Evolutionary conservation across 1,284 basidiomycete species (phyloP).

Genomic region (Ceratobasidium theobromae): DNA sequence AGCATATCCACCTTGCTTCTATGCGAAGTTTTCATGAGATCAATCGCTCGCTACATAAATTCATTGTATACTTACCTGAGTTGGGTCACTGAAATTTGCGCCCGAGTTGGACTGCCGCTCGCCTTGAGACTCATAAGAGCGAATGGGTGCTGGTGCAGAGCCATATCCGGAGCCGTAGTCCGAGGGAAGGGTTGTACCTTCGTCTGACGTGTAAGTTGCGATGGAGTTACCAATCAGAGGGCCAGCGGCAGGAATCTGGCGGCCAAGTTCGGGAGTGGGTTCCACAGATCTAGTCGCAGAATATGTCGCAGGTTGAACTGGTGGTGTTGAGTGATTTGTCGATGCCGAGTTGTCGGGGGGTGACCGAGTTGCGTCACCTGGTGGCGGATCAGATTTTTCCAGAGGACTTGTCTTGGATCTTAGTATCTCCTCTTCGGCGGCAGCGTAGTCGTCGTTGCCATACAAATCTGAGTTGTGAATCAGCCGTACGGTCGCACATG

Average conservation of each 20-base stretch:
- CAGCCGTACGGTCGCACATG: not conserved
- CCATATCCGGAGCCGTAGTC: slow-evolving; percentile 29
- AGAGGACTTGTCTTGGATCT: slow-evolving; percentile 37
- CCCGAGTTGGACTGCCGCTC: slow-evolving; percentile 15
- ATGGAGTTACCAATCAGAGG: slow-evolving; percentile 28
- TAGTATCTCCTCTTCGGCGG: slow-evolving; percentile 42
- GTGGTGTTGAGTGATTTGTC: not conserved
- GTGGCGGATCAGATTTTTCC: slow-evolving; percentile 28
- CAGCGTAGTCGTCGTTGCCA: slow-evolving; percentile 63
- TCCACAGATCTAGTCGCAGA: slow-evolving; percentile 13
- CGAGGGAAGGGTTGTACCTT: slow-evolving; percentile 32
- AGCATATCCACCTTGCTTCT: slow-evolving; percentile 34
- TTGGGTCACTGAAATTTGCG: not conserved
- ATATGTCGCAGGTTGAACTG: not conserved
- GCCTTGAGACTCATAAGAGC: slow-evolving; percentile 13
- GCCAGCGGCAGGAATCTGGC: not conserved
- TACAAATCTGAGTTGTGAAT: slow-evolving; percentile 61
- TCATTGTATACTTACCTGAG: not conserved
- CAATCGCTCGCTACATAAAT: slow-evolving; percentile 11
- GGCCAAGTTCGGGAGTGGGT: slow-evolving; percentile 5
- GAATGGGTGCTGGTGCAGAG: not conserved
- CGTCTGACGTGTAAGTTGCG: slow-evolving; percentile 26
- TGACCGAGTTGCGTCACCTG: slow-evolving; percentile 36
- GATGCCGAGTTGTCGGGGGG: slow-evolving; percentile 11
- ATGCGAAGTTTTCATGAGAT: slow-evolving; percentile 8